These are phyloP conservation scores for Bullera alba DNA, from an alignment of 768 basidiomycete genomes.

Conservation along the genomic window DNA sequence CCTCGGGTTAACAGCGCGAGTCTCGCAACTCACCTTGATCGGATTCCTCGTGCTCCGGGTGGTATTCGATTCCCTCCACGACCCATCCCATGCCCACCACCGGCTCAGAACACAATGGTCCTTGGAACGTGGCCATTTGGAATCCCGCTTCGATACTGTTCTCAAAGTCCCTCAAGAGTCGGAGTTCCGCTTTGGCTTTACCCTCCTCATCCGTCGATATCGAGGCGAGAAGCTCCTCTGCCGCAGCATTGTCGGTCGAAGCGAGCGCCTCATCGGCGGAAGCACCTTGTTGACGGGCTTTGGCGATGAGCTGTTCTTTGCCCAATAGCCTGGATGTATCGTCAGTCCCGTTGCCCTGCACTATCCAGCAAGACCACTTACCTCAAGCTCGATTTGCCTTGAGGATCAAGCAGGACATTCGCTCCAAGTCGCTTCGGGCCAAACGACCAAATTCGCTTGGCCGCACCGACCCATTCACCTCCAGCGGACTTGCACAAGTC, in stretches of 20 bases:
- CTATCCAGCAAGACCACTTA: conserved; percentile 8
- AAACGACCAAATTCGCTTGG: conserved; percentile 77
- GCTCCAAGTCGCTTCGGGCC: conserved; percentile 82
- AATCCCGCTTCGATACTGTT: conserved; percentile 85
- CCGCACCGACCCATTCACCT: conserved; percentile 68
- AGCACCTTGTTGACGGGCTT: conserved; percentile 37
- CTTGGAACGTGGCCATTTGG: conserved; percentile 88
- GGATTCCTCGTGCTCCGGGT: conserved; percentile 65
- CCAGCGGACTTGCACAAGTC: conserved; percentile 62
- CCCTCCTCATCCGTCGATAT: conserved; percentile 10
- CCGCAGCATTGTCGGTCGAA: conserved; percentile 25
- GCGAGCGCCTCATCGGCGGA: conserved; percentile 39
- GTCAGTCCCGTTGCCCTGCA: not conserved
- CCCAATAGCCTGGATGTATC: conserved; percentile 19
- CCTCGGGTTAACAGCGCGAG: not conserved
- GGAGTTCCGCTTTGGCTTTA: conserved; percentile 13
- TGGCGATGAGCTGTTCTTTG: conserved; percentile 28
- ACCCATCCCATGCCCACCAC: conserved; percentile 89
- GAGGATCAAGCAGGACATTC: conserved; percentile 74
- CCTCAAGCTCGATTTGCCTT: conserved; percentile 41
- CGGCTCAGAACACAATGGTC: conserved; percentile 90
- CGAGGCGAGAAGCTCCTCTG: conserved; percentile 19
- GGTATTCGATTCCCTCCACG: conserved; percentile 60
- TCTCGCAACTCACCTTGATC: conserved; percentile 23
- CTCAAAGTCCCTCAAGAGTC: conserved; percentile 58